phyloP scores from a whole-genome alignment of 2,329 filamentous ascomycete species.

The Biscogniauxia sp. region DNA sequence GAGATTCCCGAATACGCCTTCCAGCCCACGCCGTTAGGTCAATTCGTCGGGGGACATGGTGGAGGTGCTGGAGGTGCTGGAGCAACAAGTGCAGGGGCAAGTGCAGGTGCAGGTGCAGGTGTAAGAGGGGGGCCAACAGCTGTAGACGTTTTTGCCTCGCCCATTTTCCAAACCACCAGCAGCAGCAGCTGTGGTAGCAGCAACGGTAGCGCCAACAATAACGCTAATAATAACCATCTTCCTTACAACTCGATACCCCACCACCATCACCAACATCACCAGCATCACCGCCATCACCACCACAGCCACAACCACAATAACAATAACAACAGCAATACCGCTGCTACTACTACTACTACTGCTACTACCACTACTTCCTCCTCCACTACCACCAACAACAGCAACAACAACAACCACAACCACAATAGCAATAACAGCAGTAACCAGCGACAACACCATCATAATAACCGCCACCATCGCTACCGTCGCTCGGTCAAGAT shows the following conservation, averaged over 20 bases:
- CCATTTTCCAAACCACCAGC: conserved; percentile 19
- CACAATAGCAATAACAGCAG: conserved; percentile 11
- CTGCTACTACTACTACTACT: too few species aligned
- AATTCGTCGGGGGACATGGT: conserved; percentile 25
- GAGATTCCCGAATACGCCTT: conserved; percentile 29
- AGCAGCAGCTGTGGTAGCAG: conserved; percentile 18
- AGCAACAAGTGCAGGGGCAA: conserved; percentile 9
- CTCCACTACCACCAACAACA: conserved; percentile 11
- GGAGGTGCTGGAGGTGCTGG: conserved; percentile 11
- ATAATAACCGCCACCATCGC: conserved; percentile 5
- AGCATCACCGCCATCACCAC: conserved; percentile 9
- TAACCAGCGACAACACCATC: conserved; percentile 14
- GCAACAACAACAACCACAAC: too few species aligned
- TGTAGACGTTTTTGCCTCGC: conserved; percentile 24
- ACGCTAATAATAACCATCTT: conserved; percentile 18
- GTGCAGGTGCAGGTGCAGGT: conserved; percentile 12
- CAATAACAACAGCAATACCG: conserved; percentile 2
- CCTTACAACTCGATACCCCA: conserved; percentile 21
- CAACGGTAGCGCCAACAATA: conserved; percentile 23
- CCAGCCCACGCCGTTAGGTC: conserved; percentile 28
- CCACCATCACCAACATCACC: conserved; percentile 24
- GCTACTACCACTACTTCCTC: too few species aligned
- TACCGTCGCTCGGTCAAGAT: conserved; percentile 34
- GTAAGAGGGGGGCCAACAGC: conserved; percentile 20
- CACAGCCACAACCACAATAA: conserved; percentile 14